Evolutionary conservation across 768 basidiomycete genomes (phyloP).

Genomic region (Pulveroboletus sp.): DNA sequence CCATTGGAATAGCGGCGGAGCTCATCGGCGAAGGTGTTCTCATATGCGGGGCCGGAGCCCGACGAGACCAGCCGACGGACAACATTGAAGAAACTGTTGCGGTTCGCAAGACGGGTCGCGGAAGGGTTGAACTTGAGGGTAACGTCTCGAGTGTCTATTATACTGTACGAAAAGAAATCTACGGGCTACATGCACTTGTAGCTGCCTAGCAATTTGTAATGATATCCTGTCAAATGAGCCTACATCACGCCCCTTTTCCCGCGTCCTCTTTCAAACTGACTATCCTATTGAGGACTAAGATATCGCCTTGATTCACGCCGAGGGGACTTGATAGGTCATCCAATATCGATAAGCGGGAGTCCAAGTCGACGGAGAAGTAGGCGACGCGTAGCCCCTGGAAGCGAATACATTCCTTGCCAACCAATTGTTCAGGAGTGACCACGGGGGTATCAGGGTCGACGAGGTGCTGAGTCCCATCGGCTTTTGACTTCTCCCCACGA

Average conservation of each 20-base stretch:
- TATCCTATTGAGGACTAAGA: constrained; percentile 83
- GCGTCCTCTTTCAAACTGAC: constrained; percentile 94
- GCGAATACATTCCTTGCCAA: constrained; percentile 87
- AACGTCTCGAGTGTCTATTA: constrained; percentile 86
- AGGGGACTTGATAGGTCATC: constrained; percentile 44
- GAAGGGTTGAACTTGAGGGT: constrained; percentile 87
- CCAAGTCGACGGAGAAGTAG: constrained; percentile 92
- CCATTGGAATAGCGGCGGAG: constrained; percentile 81
- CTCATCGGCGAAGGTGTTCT: constrained; percentile 97
- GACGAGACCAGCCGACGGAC: constrained; percentile 38
- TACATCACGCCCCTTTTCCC: constrained; percentile 48
- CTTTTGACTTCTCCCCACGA: constrained; percentile 58
- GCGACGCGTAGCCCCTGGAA: constrained; percentile 97
- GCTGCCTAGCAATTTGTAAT: constrained; percentile 43
- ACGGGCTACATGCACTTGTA: constrained; percentile 85
- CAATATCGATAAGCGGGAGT: constrained; percentile 63
- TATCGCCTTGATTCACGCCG: constrained; percentile 62
- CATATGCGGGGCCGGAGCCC: constrained; percentile 69
- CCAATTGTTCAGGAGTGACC: constrained; percentile 67
- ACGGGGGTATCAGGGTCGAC: constrained; percentile 56
- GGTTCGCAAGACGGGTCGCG: constrained; percentile 81
- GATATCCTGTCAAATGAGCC: constrained; percentile 3
- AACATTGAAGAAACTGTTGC: constrained; percentile 67
- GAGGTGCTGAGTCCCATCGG: constrained; percentile 33
- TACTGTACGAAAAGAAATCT: constrained; percentile 83